Evolutionary conservation across 768 basidiomycete species (phyloP).

Genomic region (Sutorius australiensis): DNA sequence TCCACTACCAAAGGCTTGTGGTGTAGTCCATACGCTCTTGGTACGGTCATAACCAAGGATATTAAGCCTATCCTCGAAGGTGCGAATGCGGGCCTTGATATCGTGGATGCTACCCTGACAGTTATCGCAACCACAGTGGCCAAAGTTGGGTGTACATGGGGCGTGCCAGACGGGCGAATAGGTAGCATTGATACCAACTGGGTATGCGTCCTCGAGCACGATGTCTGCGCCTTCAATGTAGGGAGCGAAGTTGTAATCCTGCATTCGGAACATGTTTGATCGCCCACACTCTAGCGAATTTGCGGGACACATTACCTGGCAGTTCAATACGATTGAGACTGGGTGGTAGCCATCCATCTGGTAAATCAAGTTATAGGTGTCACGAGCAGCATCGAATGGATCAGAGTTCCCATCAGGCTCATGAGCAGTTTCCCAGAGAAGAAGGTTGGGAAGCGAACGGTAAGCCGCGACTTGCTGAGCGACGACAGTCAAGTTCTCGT

Average conservation of each 20-base stretch:
- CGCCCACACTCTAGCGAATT: no score
- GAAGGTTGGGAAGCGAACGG: constrained; percentile 61
- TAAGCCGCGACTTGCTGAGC: constrained; percentile 60
- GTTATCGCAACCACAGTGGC: constrained; percentile 70
- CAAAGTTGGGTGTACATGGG: constrained; percentile 58
- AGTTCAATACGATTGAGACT: constrained; percentile 52
- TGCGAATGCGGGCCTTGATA: constrained; percentile 61
- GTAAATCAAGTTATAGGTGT: constrained; percentile 45
- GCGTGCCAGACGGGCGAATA: constrained; percentile 59
- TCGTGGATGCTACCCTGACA: constrained; percentile 65
- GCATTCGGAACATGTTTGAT: neutral
- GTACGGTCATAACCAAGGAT: constrained; percentile 61
- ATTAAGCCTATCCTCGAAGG: constrained; percentile 55
- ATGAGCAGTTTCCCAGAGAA: constrained; percentile 70
- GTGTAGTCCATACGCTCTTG: constrained; percentile 73
- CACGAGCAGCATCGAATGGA: constrained; percentile 52
- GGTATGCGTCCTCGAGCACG: constrained; percentile 46
- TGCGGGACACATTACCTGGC: constrained; percentile 24
- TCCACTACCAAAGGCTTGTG: constrained; percentile 70
- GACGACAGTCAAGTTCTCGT: constrained; percentile 59
- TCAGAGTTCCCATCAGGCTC: constrained; percentile 70
- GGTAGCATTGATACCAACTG: constrained; percentile 55
- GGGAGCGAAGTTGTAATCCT: constrained; percentile 59
- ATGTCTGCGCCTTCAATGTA: constrained; percentile 66
- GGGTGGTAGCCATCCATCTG: constrained; percentile 56